A percentile compares a stretch with the other conserved stretches of the same genome.
Conservation (phyloP, 2,329 filamentous ascomycete species). For the Trichoderma guizhouense region DNA sequence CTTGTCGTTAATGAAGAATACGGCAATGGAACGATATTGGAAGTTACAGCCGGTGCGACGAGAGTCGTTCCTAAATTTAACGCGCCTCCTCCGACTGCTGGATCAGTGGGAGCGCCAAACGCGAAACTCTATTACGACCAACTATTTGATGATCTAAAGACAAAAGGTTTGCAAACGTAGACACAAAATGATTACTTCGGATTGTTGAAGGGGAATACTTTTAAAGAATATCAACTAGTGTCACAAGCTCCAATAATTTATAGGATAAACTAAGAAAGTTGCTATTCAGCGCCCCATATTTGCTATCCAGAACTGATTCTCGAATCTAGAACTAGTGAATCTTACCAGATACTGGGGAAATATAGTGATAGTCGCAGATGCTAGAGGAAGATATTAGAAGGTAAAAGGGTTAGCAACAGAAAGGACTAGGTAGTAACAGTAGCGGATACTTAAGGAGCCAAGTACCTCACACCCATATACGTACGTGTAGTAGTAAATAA, state of each 20-base stretch:
- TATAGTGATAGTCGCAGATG: too few relatives aligned
- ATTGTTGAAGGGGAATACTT: neutral
- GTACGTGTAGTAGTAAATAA: too few relatives aligned
- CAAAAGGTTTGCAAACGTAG: neutral
- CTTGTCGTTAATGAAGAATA: neutral
- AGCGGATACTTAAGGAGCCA: too few relatives aligned
- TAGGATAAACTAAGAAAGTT: neutral
- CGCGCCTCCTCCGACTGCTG: constrained; percentile 1
- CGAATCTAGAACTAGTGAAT: too few relatives aligned
- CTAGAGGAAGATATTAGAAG: too few relatives aligned
- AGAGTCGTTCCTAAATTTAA: constrained; percentile 18
- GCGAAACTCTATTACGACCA: neutral
- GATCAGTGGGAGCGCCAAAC: neutral
- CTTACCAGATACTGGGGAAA: too few relatives aligned
- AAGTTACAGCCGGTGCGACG: constrained; percentile 6
- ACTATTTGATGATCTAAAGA: neutral
- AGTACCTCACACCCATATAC: too few relatives aligned
- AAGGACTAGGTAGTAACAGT: too few relatives aligned
- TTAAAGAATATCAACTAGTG: neutral
- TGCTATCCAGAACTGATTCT: too few relatives aligned
- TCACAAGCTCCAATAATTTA: neutral
- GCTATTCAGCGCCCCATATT: too few relatives aligned
- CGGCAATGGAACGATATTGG: neutral
- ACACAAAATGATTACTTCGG: neutral
- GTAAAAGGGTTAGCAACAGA: too few relatives aligned